These are phyloP conservation scores for Rhynchospora tenuis DNA, from an alignment of 176 grass and related monocot species.

Conservation along the genomic window DNA sequence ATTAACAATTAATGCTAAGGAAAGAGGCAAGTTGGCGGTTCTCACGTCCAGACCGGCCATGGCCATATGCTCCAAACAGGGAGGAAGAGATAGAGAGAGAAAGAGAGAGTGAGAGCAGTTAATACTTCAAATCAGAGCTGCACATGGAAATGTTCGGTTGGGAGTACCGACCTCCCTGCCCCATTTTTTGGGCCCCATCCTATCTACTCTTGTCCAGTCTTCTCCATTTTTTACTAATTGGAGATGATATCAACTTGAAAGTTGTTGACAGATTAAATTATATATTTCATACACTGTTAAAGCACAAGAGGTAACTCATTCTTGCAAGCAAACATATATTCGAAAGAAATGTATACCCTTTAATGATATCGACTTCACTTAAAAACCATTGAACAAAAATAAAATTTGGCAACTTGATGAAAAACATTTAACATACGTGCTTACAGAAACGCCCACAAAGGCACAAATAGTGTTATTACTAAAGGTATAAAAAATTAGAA, in stretches of 20 bases:
- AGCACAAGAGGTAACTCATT: background rate
- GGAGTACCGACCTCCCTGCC: conserved; percentile 13
- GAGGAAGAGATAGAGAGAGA: conserved; percentile 2
- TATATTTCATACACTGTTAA: background rate
- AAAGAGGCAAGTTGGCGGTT: conserved; percentile 10
- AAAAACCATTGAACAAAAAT: background rate
- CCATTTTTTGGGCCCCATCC: background rate
- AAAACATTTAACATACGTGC: background rate
- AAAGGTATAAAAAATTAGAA: background rate
- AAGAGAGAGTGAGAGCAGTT: conserved; percentile 32
- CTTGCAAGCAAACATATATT: background rate
- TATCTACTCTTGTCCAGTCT: background rate
- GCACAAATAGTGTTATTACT: background rate
- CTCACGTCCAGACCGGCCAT: conserved; percentile 50
- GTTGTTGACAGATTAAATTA: background rate
- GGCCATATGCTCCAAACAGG: conserved; percentile 16
- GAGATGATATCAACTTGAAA: background rate
- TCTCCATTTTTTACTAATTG: background rate
- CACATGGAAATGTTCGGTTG: conserved; percentile 60
- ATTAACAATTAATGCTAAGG: conserved; percentile 14
- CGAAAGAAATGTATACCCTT: conserved; percentile 7
- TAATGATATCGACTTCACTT: background rate
- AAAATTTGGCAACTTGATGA: background rate
- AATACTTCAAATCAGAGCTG: conserved; percentile 48
- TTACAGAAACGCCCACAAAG: background rate